A percentile compares a stretch with the other conserved stretches of the same genome.
Evolutionary conservation across 495 filamentous ascomycete species (phyloP).

Genomic region (Podospora anserina): DNA sequence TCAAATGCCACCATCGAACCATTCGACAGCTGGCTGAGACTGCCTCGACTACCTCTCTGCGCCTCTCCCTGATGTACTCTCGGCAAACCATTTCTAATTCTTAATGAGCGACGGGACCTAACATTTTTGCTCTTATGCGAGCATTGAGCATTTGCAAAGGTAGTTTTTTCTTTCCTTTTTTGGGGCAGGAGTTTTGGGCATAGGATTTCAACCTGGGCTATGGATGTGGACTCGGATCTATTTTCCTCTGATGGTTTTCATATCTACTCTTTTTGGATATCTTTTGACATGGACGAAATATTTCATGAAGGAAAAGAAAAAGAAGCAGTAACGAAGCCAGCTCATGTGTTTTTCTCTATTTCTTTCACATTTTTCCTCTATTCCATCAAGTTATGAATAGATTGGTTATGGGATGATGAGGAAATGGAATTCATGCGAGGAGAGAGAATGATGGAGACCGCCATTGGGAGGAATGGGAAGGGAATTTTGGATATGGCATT

Average conservation of each 20-base stretch:
- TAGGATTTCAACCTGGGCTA: conserved; percentile 4
- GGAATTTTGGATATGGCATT: background rate
- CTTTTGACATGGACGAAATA: conserved; percentile 11
- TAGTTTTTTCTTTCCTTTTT: background rate
- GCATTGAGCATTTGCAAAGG: background rate
- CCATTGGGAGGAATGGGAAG: background rate
- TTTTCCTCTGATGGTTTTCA: background rate
- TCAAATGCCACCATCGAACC: background rate
- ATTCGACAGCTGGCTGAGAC: background rate
- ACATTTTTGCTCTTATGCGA: background rate
- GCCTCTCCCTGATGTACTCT: conserved; percentile 15
- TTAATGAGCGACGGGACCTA: conserved; percentile 15
- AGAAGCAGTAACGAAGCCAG: conserved; percentile 33
- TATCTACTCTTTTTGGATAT: conserved; percentile 7
- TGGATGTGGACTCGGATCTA: background rate
- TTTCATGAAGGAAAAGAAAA: conserved; percentile 14
- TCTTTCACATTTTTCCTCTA: background rate
- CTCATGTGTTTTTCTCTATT: conserved; percentile 9
- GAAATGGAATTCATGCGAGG: background rate
- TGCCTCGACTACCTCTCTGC: background rate
- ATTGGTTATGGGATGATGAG: background rate
- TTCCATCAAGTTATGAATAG: background rate
- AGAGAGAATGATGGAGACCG: background rate
- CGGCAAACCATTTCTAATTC: conserved; percentile 19
- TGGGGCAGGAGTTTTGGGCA: background rate